Evolutionary conservation across 139 green algal species (phyloP), one percentile per base, ranked within the genome.

Genomic region (Chlorella sorokiniana): DNA sequence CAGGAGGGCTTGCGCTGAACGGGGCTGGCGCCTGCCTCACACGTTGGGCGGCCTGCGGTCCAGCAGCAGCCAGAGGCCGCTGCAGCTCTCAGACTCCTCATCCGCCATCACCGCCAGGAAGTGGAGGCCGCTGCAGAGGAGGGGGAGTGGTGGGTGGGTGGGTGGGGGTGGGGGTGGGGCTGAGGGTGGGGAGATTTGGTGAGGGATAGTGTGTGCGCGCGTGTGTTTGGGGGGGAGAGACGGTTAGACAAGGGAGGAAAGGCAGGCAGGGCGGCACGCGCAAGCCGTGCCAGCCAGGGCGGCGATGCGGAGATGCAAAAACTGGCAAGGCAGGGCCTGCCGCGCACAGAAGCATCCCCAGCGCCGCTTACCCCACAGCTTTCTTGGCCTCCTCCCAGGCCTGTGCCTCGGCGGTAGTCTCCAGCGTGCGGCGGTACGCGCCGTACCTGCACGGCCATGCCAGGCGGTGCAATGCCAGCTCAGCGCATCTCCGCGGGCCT

Each of bases 41-140:
- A 96, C 92, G 48, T 72, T 86, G 27, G 94, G 94, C 40, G 92
- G 86, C 70, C 83, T 67, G 44, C 86, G 78, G 42, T 98, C 93
- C 83, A 92, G 91, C 83, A 99, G 82, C 37, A 99, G 81, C 96
- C 96, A 99, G 62, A 99, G 85, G 0, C 96, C 96, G 33, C 89
- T 89, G 61, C 93, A 92, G 18, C 93, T 87, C 59, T 98, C 94
- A 14, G 86, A 89, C 62, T 99, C 96, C 25, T 95, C 93, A 81
- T 98, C 91, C 14, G 83, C 87, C 87, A 99, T 97, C 10, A 99
- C 89, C 0, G 93, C 96, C 70, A 99, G 85, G 85, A 99, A 99
- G 83, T 99, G 96, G 71, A 99, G 78, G 6, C 96, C 96, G 51
- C 89, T 92, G 82, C 61, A 37, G 2, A 82, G 20, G 41, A 27